These are phyloP conservation scores for Triadica sebifera DNA, from an alignment of 345 rosid species.

Conservation along the genomic window DNA sequence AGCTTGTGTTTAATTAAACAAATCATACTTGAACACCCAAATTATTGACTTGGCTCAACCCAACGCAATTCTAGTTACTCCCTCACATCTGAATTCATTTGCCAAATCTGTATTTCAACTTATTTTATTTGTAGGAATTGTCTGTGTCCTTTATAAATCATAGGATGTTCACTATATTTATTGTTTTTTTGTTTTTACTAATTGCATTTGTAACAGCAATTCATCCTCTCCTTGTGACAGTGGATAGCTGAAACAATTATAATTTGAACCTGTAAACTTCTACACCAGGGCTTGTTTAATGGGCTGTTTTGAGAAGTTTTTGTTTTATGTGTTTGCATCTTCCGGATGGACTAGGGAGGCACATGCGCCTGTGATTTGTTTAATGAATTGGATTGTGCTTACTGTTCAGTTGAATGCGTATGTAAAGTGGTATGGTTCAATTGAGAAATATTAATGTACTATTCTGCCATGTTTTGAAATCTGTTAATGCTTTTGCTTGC, in stretches of 20 bases:
- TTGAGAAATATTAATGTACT: neutral
- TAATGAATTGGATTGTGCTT: neutral
- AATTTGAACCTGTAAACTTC: neutral
- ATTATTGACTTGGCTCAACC: no score
- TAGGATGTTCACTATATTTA: neutral
- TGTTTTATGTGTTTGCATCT: neutral
- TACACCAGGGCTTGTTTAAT: neutral
- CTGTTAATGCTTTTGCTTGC: slow-evolving; percentile 27
- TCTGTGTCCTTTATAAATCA: no score
- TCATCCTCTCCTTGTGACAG: neutral
- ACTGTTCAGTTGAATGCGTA: neutral
- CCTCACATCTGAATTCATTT: no score
- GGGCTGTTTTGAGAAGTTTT: neutral
- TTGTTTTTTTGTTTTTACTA: neutral
- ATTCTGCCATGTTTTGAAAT: neutral
- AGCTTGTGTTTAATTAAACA: no score
- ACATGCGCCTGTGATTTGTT: neutral
- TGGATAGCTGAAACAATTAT: no score
- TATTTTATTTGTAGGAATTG: no score
- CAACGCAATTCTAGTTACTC: no score
- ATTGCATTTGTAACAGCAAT: neutral
- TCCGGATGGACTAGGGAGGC: neutral
- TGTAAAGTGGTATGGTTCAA: neutral
- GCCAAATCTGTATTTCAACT: no score
- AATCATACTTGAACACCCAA: no score